Evolutionary conservation across 2,329 filamentous ascomycete genomes (phyloP).

Genomic region (Pyrenophora graminea): DNA sequence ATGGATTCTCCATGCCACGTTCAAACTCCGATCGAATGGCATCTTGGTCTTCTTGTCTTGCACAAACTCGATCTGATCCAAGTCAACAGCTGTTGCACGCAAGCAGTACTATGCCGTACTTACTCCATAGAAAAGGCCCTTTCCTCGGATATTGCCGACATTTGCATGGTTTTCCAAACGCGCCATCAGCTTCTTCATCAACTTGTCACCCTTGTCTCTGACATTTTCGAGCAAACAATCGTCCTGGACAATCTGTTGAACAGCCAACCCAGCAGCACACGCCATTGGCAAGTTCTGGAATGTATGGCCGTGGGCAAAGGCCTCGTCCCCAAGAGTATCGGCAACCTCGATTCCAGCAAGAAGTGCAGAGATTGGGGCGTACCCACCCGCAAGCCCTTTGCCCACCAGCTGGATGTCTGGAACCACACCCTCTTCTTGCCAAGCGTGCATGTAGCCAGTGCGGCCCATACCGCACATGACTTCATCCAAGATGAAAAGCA

Average conservation of each 20-base stretch:
- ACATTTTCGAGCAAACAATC: conserved; percentile 65
- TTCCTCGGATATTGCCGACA: conserved; percentile 66
- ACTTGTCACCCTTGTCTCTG: conserved; percentile 54
- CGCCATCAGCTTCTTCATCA: conserved; percentile 53
- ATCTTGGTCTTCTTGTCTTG: conserved; percentile 58
- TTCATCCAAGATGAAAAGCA: conserved; percentile 78
- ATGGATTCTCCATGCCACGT: conserved; percentile 56
- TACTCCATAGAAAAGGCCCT: conserved; percentile 62
- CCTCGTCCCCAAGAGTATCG: conserved; percentile 52
- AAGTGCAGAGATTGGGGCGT: conserved; percentile 64
- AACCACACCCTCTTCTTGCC: conserved; percentile 61
- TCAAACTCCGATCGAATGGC: conserved; percentile 54
- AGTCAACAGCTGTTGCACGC: conserved; percentile 10
- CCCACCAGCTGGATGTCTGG: conserved; percentile 71
- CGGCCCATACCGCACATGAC: conserved; percentile 72
- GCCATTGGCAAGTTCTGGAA: conserved; percentile 65
- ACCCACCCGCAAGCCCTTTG: conserved; percentile 69
- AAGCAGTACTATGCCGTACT: conserved; percentile 33
- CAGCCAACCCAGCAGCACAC: conserved; percentile 66
- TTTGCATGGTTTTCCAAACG: conserved; percentile 52
- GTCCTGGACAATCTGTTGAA: conserved; percentile 62
- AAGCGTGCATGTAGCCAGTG: conserved; percentile 64
- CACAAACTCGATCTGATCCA: conserved; percentile 61
- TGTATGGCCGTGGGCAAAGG: conserved; percentile 65
- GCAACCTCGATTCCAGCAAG: conserved; percentile 60